Conservation (phyloP, 2,329 filamentous ascomycete genomes). For the Talaromyces marneffei region DNA sequence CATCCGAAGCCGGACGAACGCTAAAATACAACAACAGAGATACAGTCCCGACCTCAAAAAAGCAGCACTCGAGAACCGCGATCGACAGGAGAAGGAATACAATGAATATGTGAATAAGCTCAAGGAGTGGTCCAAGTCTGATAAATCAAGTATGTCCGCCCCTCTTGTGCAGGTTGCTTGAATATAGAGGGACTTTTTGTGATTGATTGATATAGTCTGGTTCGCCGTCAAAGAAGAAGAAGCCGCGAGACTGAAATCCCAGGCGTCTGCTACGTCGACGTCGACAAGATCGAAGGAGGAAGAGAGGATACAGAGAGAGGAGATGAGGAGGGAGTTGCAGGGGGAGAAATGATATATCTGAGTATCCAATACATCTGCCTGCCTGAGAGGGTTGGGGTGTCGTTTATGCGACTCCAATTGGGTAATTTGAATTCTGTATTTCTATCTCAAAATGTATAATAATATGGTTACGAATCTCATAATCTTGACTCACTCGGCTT, state of each 20-base stretch:
- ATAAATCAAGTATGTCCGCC: conserved; percentile 68
- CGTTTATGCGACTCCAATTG: no score
- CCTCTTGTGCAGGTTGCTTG: background rate
- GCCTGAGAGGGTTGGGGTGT: no score
- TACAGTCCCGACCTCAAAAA: conserved; percentile 96
- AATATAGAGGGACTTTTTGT: background rate
- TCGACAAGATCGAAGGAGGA: conserved; percentile 28
- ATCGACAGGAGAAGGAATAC: conserved; percentile 75
- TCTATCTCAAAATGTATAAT: background rate
- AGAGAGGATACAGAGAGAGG: conserved; percentile 29
- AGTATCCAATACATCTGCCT: no score
- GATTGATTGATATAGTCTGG: conserved; percentile 29
- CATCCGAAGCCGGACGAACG: background rate
- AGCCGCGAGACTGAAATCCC: conserved; percentile 26
- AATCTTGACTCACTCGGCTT: background rate
- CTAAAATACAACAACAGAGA: conserved; percentile 41
- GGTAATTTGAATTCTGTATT: background rate
- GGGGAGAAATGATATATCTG: conserved; percentile 26
- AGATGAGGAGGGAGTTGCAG: conserved; percentile 36
- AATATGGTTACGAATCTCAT: conserved; percentile 1
- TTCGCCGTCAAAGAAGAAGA: conserved; percentile 34
- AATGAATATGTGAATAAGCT: conserved; percentile 77
- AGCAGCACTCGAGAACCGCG: conserved; percentile 71
- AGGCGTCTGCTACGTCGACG: conserved; percentile 21
- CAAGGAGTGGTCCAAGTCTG: conserved; percentile 83